phyloP scores from a whole-genome alignment of 805 yeast genomes.

The Pichia exigua region DNA sequence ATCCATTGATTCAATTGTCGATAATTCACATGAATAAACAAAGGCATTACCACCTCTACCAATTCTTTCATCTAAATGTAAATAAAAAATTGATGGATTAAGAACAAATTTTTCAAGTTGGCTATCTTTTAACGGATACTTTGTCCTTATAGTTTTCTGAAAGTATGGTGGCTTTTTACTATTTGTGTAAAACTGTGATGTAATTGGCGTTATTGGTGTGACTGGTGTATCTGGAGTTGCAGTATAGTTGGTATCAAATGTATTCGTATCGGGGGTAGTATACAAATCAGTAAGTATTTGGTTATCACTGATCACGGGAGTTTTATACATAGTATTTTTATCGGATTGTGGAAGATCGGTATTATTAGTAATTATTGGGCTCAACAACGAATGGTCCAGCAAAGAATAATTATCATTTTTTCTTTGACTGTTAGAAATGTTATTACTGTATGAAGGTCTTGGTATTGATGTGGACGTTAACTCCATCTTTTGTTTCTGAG shows the following conservation, averaged over 20 bases:
- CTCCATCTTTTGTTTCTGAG: neutral
- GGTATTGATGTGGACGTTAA: neutral
- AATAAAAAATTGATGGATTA: slow-evolving; percentile 14
- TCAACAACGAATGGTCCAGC: neutral
- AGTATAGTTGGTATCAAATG: neutral
- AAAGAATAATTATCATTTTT: neutral
- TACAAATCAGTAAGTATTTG: slow-evolving; percentile 2
- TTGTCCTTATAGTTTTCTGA: neutral
- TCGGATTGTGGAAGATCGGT: neutral
- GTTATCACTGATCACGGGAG: neutral
- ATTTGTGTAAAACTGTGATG: slow-evolving; percentile 1
- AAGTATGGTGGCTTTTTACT: neutral
- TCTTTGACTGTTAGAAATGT: neutral
- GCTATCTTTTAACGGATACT: slow-evolving; percentile 14
- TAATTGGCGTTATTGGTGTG: slow-evolving; percentile 1
- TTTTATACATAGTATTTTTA: neutral
- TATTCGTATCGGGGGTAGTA: slow-evolving; percentile 2
- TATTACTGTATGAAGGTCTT: neutral
- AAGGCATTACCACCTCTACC: slow-evolving; percentile 28
- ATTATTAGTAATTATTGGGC: neutral
- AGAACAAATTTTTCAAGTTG: slow-evolving; percentile 17
- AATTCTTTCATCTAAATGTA: slow-evolving; percentile 14
- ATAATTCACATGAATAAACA: slow-evolving; percentile 19
- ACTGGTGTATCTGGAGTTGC: slow-evolving; percentile 1
- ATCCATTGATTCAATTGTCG: slow-evolving; percentile 7